Percentiles rank a stretch among this genome's conserved stretches.
These are phyloP conservation scores for Teunomyces atbi DNA, from an alignment of 805 yeast genomes.

Conservation along the genomic window DNA sequence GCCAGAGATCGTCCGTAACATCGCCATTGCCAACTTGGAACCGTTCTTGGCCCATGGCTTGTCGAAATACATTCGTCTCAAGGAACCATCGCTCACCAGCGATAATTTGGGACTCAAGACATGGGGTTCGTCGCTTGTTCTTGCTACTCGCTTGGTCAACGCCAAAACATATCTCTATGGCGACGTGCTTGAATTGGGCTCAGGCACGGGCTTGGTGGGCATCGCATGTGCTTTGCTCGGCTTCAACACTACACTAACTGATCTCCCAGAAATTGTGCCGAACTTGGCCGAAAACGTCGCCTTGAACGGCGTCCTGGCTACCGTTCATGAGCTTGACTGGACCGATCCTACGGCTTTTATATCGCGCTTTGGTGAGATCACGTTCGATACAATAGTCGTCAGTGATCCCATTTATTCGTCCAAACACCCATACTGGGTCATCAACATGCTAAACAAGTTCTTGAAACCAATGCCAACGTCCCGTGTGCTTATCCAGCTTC, in stretches of 20 bases:
- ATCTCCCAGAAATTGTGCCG: slow-evolving; percentile 70
- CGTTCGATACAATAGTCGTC: slow-evolving; percentile 61
- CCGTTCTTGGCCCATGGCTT: slow-evolving; percentile 9
- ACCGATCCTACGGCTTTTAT: slow-evolving; percentile 47
- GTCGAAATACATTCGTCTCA: slow-evolving; percentile 36
- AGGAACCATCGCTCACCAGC: slow-evolving; percentile 82
- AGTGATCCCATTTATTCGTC: slow-evolving; percentile 90
- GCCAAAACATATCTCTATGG: slow-evolving; percentile 16
- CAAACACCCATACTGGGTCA: slow-evolving; percentile 74
- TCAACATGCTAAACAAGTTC: slow-evolving; percentile 54
- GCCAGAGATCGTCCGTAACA: slow-evolving; percentile 64
- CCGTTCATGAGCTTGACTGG: slow-evolving; percentile 75
- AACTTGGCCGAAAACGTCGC: slow-evolving; percentile 62
- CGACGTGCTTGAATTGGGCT: slow-evolving; percentile 72
- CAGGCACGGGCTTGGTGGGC: slow-evolving; percentile 94
- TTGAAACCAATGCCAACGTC: slow-evolving; percentile 33
- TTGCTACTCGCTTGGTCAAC: slow-evolving; percentile 53
- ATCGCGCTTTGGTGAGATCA: slow-evolving; percentile 21
- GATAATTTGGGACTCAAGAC: slow-evolving; percentile 91
- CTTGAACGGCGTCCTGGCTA: slow-evolving; percentile 40
- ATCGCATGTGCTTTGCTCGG: slow-evolving; percentile 63
- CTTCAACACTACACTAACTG: slow-evolving; percentile 57
- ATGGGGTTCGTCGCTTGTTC: slow-evolving; percentile 87
- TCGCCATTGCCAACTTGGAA: slow-evolving; percentile 43
- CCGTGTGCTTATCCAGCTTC: slow-evolving; percentile 68